phyloP scores from a whole-genome alignment of 106 monocot genomes.

The Dendrobium nobile region DNA sequence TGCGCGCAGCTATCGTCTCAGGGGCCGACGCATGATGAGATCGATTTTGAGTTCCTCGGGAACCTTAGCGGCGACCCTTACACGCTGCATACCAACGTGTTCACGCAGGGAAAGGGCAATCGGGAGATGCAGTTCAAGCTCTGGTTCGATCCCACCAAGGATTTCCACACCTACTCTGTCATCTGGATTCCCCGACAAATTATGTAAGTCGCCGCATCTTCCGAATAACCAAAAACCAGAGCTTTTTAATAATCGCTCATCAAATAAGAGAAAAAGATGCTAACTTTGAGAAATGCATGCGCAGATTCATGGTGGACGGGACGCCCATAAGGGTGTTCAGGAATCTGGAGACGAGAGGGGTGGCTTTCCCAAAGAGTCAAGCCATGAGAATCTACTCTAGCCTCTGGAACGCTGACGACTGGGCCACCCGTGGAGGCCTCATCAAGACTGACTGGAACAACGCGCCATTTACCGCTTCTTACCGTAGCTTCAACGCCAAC shows the following conservation, averaged over 20 bases:
- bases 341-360: background rate
- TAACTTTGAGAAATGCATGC: background rate
- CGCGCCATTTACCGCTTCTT: slow-evolving; percentile 26
- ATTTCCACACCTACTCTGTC: slow-evolving; percentile 60
- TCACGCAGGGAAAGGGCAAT: slow-evolving; percentile 43
- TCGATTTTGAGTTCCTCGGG: slow-evolving; percentile 64
- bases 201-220: slow-evolving; percentile 8
- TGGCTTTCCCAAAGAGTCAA: slow-evolving; percentile 9
- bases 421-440: slow-evolving; percentile 22
- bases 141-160: slow-evolving; percentile 55
- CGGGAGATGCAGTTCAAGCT: slow-evolving; percentile 47
- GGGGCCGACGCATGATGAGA: slow-evolving; percentile 28
- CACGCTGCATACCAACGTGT: slow-evolving; percentile 65
- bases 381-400: slow-evolving; percentile 19
- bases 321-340: slow-evolving; percentile 12
- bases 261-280: background rate
- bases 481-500: slow-evolving; percentile 11
- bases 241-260: background rate
- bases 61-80: slow-evolving; percentile 46
- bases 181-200: slow-evolving; percentile 39
- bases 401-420: slow-evolving; percentile 22
- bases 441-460: slow-evolving; percentile 19
- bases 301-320: slow-evolving; percentile 20
- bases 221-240: background rate
- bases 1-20: slow-evolving; percentile 17